These are phyloP conservation scores for Durusdinium trenchii DNA, from an alignment of 73 alveolate genomes.

Conservation along the genomic window DNA sequence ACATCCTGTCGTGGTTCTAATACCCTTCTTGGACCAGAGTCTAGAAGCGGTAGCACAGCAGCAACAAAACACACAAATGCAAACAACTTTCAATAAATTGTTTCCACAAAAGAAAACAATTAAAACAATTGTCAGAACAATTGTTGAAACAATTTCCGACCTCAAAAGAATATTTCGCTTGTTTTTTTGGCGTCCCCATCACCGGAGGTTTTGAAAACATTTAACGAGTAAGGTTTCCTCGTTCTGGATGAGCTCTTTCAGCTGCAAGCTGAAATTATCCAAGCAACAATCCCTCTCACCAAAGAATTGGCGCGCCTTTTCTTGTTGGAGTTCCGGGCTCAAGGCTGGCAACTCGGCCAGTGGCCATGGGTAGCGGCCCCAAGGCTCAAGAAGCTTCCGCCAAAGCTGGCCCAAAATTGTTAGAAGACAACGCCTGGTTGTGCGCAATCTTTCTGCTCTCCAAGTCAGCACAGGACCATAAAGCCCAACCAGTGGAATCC, in stretches of 20 bases:
- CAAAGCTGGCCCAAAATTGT: conserved; percentile 34
- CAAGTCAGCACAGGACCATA: conserved; percentile 34
- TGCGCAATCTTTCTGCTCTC: conserved; percentile 33
- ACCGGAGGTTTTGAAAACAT: no score
- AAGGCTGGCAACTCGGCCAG: neutral
- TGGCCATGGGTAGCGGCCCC: conserved; percentile 34
- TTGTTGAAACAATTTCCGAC: no score
- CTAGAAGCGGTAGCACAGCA: no score
- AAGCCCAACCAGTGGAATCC: conserved; percentile 4
- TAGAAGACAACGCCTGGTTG: neutral
- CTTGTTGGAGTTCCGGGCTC: neutral
- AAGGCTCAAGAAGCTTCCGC: conserved; percentile 41
- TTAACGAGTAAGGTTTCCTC: no score
- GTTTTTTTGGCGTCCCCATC: no score
- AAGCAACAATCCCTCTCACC: neutral
- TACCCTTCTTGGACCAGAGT: no score
- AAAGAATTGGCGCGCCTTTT: neutral
- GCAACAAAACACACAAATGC: no score
- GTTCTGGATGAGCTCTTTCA: neutral
- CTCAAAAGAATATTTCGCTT: no score
- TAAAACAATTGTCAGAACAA: no score
- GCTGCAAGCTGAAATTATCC: neutral
- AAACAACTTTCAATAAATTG: no score
- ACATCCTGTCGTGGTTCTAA: no score
- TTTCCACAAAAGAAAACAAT: no score